phyloP scores from a whole-genome alignment of 345 rosid species.

The Ceriops zippeliana region DNA sequence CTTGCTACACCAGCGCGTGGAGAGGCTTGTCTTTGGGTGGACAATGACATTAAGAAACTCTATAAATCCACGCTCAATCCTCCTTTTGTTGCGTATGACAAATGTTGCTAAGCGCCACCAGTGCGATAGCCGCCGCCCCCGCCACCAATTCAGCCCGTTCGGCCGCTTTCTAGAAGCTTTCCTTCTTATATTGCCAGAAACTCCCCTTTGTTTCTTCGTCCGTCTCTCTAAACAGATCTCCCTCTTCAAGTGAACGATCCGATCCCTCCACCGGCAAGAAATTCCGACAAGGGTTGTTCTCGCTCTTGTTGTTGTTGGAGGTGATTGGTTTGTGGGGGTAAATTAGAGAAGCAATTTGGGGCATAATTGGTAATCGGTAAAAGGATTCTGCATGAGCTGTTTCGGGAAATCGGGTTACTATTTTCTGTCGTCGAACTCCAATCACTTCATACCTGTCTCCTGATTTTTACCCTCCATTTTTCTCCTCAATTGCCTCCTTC shows the following conservation, averaged over 20 bases:
- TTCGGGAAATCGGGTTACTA: conserved; percentile 62
- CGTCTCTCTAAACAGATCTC: no score
- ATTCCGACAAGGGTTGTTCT: no score
- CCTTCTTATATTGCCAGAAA: no score
- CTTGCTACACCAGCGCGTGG: not conserved
- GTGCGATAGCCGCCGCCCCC: no score
- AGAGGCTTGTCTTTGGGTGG: not conserved
- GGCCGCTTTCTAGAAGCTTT: no score
- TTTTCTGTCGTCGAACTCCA: conserved; percentile 49
- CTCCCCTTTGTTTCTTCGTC: no score
- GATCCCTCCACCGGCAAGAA: not conserved
- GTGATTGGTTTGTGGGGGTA: not conserved
- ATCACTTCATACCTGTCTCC: conserved; percentile 75
- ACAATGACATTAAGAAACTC: not conserved
- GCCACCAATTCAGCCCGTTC: no score
- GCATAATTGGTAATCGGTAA: conserved; percentile 11
- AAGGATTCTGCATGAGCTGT: conserved; percentile 85
- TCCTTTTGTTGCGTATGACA: no score
- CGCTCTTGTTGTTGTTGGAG: not conserved
- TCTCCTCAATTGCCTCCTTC: conserved; percentile 70
- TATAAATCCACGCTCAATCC: not conserved
- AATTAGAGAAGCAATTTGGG: conserved; percentile 3
- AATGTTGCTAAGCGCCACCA: not conserved
- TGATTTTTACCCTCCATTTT: conserved; percentile 72
- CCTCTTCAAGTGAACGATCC: no score